Base-by-base conservation (phyloP, 176 grass and related monocot species). In the Oryza nivara region DNA sequence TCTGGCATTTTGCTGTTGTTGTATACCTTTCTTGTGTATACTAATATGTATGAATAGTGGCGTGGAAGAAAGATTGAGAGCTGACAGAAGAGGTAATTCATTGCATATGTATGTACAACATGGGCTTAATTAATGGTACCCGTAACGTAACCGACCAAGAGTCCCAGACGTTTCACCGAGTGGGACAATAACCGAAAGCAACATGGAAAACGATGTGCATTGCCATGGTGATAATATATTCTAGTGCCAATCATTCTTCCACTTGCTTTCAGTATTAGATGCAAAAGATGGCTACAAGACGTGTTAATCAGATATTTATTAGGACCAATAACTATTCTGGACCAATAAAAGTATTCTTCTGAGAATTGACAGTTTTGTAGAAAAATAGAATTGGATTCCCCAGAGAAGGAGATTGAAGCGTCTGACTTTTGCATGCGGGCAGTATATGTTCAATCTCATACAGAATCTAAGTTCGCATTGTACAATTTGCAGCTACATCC, bases 1-100 rank as follows among this genome's bases (percentile, higher is more conserved):
- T 46, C 8, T 2, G 36, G 35, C 60, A 20, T 74, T 79, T 84
- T 67, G 38, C 25, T 82, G 65, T 70, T 87, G 45, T 67, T 81
- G 83, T 78, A 58, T 54, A 3, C 78, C 7, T 46, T 10, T 13
- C 9, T 78, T 86, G 73, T 89, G 76, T 72, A 79, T 68, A 26
- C 25, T 26, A 58, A 51, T 38, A 36, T 35, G 36, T 74, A 67
- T 72, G 52, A 77, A 58, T 65, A 66, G 7, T 13, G 6, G 7
- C 14, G 0, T 78, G 17, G 58, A 63, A 63, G 58, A 12, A 43
- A 16, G 30, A 34, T n/a, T 3, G 36, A 38, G 36, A 71, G 9
- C 43, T 25, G 65, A 32, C 65, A 52, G 6, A 61, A 68, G 65
- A 67, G 23, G 44, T 68, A 41, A 48, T 43, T 28, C 26, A 16